These are phyloP conservation scores for Patellifolia procumbens DNA, from an alignment of 179 eudicot species.

Conservation along the genomic window DNA sequence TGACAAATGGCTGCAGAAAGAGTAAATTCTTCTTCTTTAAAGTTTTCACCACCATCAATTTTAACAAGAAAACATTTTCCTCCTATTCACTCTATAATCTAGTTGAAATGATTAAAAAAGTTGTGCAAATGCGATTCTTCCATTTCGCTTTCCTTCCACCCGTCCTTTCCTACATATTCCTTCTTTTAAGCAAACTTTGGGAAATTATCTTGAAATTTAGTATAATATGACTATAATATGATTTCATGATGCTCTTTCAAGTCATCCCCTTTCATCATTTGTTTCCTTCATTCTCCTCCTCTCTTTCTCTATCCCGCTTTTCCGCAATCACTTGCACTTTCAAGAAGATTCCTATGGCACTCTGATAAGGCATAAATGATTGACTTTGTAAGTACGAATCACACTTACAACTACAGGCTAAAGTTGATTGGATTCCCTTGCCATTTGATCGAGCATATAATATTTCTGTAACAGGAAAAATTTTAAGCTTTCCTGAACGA, in stretches of 20 bases:
- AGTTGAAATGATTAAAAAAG: no score
- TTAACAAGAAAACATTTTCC: no score
- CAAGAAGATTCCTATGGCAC: constrained; percentile 4
- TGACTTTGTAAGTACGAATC: neutral
- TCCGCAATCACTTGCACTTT: constrained; percentile 14
- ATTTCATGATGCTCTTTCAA: neutral
- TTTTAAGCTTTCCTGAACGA: constrained; percentile 4
- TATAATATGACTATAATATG: no score
- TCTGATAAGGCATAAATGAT: neutral
- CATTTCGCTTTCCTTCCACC: no score
- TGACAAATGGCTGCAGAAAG: no score
- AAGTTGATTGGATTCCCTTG: neutral
- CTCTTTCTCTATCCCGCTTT: neutral
- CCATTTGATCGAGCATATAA: neutral
- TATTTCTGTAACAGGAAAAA: constrained; percentile 3
- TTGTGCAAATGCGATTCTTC: no score
- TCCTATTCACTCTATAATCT: no score
- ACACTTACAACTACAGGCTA: neutral
- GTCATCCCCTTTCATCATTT: neutral
- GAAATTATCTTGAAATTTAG: no score
- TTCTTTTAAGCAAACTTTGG: neutral
- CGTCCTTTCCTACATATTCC: no score
- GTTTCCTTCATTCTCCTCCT: neutral
- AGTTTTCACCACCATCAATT: no score
- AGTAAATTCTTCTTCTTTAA: no score